A percentile compares a stretch with the other conserved stretches of the same genome.
These are phyloP conservation scores for Fusarium avenaceum DNA, from an alignment of 2,329 filamentous ascomycete species.

Conservation along the genomic window DNA sequence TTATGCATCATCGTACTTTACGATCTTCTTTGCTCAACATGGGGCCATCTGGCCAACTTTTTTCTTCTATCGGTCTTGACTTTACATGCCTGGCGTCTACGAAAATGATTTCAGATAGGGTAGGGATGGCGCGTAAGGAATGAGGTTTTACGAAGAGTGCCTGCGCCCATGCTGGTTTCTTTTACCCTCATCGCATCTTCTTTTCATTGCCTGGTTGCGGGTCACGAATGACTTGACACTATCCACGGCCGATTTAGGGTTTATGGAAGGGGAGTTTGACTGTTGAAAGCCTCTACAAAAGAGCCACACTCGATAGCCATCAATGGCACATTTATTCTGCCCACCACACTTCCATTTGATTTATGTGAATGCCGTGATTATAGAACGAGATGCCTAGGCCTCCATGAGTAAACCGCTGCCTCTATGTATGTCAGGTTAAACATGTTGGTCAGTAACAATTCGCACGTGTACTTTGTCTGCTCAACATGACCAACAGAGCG, in stretches of 20 bases:
- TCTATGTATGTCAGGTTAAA: too few species aligned
- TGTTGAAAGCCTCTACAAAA: slow-evolving; percentile 25
- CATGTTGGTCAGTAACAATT: too few species aligned
- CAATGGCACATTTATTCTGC: slow-evolving; percentile 36
- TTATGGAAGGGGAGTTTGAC: slow-evolving; percentile 42
- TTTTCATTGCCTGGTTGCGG: slow-evolving; percentile 39
- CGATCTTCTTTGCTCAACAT: slow-evolving; percentile 51
- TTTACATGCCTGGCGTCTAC: slow-evolving; percentile 46
- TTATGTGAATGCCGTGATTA: not conserved
- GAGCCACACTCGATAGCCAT: slow-evolving; percentile 42
- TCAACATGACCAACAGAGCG: too few species aligned
- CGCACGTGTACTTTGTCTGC: too few species aligned
- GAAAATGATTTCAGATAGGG: slow-evolving; percentile 44
- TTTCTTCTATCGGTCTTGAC: slow-evolving; percentile 39
- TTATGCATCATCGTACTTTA: slow-evolving; percentile 53
- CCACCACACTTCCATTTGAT: not conserved
- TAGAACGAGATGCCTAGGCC: too few species aligned
- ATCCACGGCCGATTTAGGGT: slow-evolving; percentile 38
- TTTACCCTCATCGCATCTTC: slow-evolving; percentile 40
- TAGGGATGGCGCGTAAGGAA: slow-evolving; percentile 43
- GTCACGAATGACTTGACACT: slow-evolving; percentile 4
- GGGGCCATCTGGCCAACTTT: slow-evolving; percentile 44
- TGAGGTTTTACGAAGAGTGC: slow-evolving; percentile 28
- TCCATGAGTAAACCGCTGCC: too few species aligned
- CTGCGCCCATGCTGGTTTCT: slow-evolving; percentile 28